Evolutionary conservation across 192 early-diverging fungal species (phyloP), one percentile per base, ranked within the genome.

Genomic region (Allomyces macrogynus): DNA sequence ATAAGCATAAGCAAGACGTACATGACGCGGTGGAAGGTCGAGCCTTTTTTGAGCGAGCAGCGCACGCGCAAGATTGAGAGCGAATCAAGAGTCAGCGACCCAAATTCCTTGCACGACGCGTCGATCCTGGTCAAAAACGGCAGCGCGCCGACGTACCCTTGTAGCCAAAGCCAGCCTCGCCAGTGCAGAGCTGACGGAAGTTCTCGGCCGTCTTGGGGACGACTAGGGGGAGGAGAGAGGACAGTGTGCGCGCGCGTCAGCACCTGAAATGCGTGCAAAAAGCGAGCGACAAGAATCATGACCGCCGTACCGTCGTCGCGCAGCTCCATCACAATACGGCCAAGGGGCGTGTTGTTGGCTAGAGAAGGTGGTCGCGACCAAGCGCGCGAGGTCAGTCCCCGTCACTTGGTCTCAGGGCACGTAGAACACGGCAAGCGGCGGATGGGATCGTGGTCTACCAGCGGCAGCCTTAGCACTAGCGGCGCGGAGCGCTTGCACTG

Each of bases 111-210:
- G 32, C 32, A 40, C 32, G 32, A 40, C 32, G 32, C 32, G 32
- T 40, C 32, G 32, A 8, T 8, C 7, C 7, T 40, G 7, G 32
- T 7, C 32, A 40, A 40, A 8, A 40, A 40, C 4, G 7, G 32
- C 32, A 69, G 32, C 32, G 32, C 32, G 32, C 32, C 4, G 7
- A 40, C 32, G 32, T 8, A 40, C 32, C 32, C 66, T 81, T 80
- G 77, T 86, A 92, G 43, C 87, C 86, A 65, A 81, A 87, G 60
- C 91, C 90, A 74, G 94, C 85, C 73, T 97, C 93, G 67, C 90
- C 89, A 70, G 93, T 96, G 82, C 93, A 99, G 72, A 97, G 86
- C 68, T 87, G 88, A 61, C 91, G 87, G 83, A 97, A 98, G 89
- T 98, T 98, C 78, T 98, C 93, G 70, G 92, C 93, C 23, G 76